Evolutionary conservation across 2,329 filamentous ascomycete species (phyloP), one percentile per base, ranked within the genome.

Genomic region (Clarireedia hainanense): DNA sequence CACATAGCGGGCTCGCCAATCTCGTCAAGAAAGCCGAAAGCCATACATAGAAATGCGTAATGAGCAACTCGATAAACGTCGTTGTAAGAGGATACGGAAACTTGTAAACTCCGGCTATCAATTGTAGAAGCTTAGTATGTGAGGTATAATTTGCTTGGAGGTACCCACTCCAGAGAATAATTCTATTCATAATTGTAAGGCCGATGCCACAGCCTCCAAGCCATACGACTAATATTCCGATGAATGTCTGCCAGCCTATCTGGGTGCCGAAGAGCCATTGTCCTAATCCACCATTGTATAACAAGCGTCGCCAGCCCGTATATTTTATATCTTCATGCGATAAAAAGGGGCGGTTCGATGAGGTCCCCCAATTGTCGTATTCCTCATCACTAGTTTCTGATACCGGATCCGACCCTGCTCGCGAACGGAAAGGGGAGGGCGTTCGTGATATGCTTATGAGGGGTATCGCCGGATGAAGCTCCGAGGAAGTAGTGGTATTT

Each of bases 41-140:
- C 4, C 77, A 59, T 47, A 80, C 69, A 39, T 76, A 72, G 5
- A 74, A 58, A 58, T 80, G 77, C 3, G 76, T 75, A 52, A 78
- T 72, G 47, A 76, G 63, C 40, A 80, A 71, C 60, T 80, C 75
- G 17, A 78, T 63, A 27, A 77, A 73, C 0, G 77, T 78, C 50
- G 74, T 71, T 7, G 76, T 74, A 30, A 80, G 67, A 14, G 78
- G 78, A 58, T 78, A 80, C 1, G 74, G 74, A 58, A 80, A 80
- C 61, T 75, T 78, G 63, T 70, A 76, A 27, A 75, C 72, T 50
- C 75, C 75, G 56, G 74, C 70, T 72, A 67, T 59, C 62, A 65
- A 57, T 36, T 53, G 56, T 49, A 64, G 62, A 56, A 67, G 63
- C 58, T 66, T 67, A 50, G 58, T 66, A 59, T 68, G 62, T 34